Percentiles rank a stretch among this genome's conserved stretches.
Conservation (phyloP, 2,329 filamentous ascomycete genomes). For the Aspergillus neoniger region DNA sequence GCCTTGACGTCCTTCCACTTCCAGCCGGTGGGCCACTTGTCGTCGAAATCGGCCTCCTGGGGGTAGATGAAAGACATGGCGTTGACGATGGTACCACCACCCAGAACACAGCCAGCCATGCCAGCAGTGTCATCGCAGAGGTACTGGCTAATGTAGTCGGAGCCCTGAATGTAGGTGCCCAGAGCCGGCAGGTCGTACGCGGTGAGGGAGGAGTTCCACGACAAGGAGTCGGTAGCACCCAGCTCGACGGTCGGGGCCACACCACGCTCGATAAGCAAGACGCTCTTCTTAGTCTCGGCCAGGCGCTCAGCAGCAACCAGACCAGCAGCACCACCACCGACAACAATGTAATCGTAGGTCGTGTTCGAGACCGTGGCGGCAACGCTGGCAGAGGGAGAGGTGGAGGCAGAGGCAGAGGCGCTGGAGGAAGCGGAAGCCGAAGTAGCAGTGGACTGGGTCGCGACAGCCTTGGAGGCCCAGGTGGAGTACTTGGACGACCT, state of each 20-base stretch:
- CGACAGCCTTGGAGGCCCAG: slow-evolving; percentile 19
- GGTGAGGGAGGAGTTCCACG: slow-evolving; percentile 23
- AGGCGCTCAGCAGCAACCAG: slow-evolving; percentile 24
- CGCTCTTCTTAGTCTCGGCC: slow-evolving; percentile 21
- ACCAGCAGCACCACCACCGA: slow-evolving; percentile 24
- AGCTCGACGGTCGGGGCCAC: slow-evolving; percentile 16
- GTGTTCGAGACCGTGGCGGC: slow-evolving; percentile 17
- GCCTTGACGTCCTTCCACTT: slow-evolving; percentile 61
- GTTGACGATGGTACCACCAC: slow-evolving; percentile 23
- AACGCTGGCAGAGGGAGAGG: slow-evolving; percentile 12
- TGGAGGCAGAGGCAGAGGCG: slow-evolving; percentile 7
- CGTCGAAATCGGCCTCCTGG: slow-evolving; percentile 66
- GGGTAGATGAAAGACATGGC: slow-evolving; percentile 36
- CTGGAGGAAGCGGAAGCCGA: slow-evolving; percentile 8
- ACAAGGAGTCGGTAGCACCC: slow-evolving; percentile 19
- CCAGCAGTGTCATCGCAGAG: slow-evolving; percentile 23
- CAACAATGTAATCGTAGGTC: slow-evolving; percentile 27
- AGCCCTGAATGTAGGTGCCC: slow-evolving; percentile 15
- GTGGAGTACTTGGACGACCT: slow-evolving; percentile 21
- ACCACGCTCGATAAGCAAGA: slow-evolving; percentile 24
- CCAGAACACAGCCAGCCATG: slow-evolving; percentile 24
- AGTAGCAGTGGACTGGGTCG: slow-evolving; percentile 8
- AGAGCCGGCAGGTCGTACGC: slow-evolving; percentile 22
- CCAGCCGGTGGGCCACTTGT: slow-evolving; percentile 72
- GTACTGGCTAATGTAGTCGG: slow-evolving; percentile 20